Conservation (phyloP, 345 rosid species). For the Populus deltoides region DNA sequence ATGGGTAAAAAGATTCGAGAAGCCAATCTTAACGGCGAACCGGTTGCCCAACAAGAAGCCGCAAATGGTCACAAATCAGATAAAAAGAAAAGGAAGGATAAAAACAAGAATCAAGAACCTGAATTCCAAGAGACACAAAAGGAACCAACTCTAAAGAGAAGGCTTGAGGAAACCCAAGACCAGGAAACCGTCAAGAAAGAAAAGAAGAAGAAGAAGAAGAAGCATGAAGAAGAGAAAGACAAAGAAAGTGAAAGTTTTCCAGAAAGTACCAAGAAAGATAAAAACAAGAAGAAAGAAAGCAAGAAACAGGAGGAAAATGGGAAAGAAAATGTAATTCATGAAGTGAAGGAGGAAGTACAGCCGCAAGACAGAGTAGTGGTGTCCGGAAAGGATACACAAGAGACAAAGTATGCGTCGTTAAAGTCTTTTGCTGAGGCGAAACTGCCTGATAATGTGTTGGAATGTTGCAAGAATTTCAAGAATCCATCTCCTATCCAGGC, state of each 20-base stretch:
- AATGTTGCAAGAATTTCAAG: slow-evolving; percentile 69
- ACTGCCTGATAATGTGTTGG: slow-evolving; percentile 64
- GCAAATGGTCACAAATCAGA: not conserved
- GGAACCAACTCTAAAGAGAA: slow-evolving; percentile 29
- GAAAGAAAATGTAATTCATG: not conserved
- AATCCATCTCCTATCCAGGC: slow-evolving; percentile 92
- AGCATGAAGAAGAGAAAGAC: slow-evolving; percentile 24
- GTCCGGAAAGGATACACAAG: slow-evolving; percentile 57
- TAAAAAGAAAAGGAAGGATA: slow-evolving; percentile 32
- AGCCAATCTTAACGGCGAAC: slow-evolving; percentile 21
- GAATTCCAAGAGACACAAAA: slow-evolving; percentile 14
- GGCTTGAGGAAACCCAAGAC: slow-evolving; percentile 21
- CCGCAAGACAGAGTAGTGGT: slow-evolving; percentile 51
- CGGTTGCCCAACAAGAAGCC: slow-evolving; percentile 8
- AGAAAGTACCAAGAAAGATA: slow-evolving; percentile 13
- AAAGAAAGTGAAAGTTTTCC: slow-evolving; percentile 1
- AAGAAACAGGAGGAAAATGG: slow-evolving; percentile 15
- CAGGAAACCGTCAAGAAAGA: slow-evolving; percentile 10
- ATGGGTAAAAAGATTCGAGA: slow-evolving; percentile 43
- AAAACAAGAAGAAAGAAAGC: slow-evolving; percentile 25
- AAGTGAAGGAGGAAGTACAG: slow-evolving; percentile 14
- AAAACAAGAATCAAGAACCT: slow-evolving; percentile 39
- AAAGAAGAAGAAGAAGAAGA: slow-evolving; percentile 31
- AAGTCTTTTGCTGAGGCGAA: slow-evolving; percentile 52
- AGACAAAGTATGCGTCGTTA: slow-evolving; percentile 58